Evolutionary conservation across 768 basidiomycete genomes (phyloP), one percentile per base, ranked within the genome.

Genomic region (Phanerochaete sordida): DNA sequence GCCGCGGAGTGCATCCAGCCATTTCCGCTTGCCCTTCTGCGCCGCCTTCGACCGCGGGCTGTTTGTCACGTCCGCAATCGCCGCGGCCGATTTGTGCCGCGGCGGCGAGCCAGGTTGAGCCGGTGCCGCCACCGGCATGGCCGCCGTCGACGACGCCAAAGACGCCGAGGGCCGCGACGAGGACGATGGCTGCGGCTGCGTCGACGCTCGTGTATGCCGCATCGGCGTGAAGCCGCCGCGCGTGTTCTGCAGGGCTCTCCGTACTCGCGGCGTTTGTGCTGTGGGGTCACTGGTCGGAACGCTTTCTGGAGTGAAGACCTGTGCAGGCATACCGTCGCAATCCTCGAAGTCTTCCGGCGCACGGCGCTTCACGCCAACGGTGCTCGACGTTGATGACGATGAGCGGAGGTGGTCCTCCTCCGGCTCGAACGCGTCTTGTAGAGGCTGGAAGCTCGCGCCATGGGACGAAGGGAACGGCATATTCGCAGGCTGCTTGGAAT

Each of bases 311-410:
- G 80, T 86, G 75, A 83, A 89, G 3, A 77, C 87, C 67, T 91
- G 88, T 0, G 82, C 80, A 26, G 88, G 86, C 27, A 87, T 72
- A 55, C 64, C 60, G 7, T 80, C 78, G 71, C 80, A 68, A 63
- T 78, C 75, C 52, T 90, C 88, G 62, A 88, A 88, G 65, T 92
- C 90, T 57, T 91, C 90, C 1, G 91, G 90, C 27, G 84, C 86
- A 24, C 84, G 82, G 12, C 90, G 81, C 69, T 91, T 92, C 75
- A 84, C 86, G 30, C 88, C 85, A 28, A 68, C 66, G 15, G 72
- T 67, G 35, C 39, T 57, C 1, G 56, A 47, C 11, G 44, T 30
- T 30, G 56, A 47, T 19, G 44, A n/a, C 21, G 53, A 51, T 16
- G 28, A 28, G 49, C 24, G 27, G 35, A 54, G 35, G 23, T 31